These are phyloP conservation scores for Globisporangium alternatum DNA, from an alignment of 352 stramenopile species.

Conservation along the genomic window DNA sequence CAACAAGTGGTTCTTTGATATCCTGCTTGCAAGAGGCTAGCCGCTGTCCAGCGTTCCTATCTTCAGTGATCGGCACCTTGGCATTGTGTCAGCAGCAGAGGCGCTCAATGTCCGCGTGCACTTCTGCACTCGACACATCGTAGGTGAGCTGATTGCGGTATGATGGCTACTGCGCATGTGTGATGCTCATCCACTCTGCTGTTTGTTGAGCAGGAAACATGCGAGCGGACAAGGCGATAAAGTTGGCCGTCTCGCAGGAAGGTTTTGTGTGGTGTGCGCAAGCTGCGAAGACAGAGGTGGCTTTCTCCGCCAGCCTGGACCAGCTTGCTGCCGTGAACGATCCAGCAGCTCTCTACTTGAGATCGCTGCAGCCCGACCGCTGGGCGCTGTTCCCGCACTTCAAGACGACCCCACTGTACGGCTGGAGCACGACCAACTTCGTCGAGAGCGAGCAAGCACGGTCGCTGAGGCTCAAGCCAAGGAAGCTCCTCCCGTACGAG, in stretches of 20 bases:
- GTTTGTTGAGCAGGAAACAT: not conserved
- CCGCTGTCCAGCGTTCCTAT: not conserved
- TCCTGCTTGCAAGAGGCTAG: not conserved
- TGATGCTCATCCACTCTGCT: not conserved
- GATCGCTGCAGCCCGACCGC: not conserved
- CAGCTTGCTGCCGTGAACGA: not conserved
- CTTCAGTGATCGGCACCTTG: not conserved
- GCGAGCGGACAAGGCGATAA: not conserved
- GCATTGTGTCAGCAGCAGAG: not conserved
- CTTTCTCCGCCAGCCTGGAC: not conserved
- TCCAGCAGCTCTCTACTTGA: not conserved
- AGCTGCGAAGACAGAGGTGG: not conserved
- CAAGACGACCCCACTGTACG: not conserved
- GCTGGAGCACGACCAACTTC: not conserved
- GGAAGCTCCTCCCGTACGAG: too few relatives aligned
- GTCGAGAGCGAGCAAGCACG: too few relatives aligned
- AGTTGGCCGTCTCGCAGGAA: not conserved
- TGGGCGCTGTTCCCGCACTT: not conserved
- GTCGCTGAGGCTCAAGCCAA: too few relatives aligned
- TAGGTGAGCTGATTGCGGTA: not conserved
- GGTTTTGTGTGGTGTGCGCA: not conserved
- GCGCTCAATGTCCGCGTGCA: not conserved
- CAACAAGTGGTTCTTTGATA: not conserved
- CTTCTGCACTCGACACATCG: not conserved
- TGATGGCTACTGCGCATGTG: not conserved